Conservation (phyloP, 306 rosid genomes). For the Hippophae tibetana region DNA sequence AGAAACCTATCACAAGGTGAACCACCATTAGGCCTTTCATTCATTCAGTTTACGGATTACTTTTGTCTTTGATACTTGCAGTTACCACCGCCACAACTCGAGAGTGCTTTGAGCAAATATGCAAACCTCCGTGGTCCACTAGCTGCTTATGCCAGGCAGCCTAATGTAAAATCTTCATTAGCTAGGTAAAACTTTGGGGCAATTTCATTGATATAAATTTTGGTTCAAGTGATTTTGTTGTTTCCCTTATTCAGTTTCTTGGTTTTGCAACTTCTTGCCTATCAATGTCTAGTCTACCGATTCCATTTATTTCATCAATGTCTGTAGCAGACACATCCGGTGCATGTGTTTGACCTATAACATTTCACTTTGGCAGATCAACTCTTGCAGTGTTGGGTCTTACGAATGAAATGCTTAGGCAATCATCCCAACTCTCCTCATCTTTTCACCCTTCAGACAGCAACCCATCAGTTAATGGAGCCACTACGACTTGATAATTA, state of each 20-base stretch:
- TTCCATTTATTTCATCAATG: too few species aligned
- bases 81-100: conserved; percentile 88
- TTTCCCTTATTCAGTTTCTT: too few species aligned
- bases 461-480: conserved; percentile 59
- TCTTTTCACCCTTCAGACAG: conserved; percentile 48
- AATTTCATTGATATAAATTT: background rate
- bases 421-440: conserved; percentile 39
- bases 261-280: background rate
- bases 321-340: too few species aligned
- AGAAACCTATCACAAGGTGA: background rate
- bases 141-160: conserved; percentile 74
- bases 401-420: conserved; percentile 44
- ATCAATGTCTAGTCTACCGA: too few species aligned
- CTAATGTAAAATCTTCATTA: conserved; percentile 58
- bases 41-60: conserved; percentile 4
- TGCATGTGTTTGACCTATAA: background rate
- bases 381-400: conserved; percentile 67
- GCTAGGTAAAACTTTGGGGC: conserved; percentile 40
- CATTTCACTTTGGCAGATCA: conserved; percentile 39
- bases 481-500: conserved; percentile 42
- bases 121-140: conserved; percentile 61
- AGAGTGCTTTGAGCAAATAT: conserved; percentile 75
- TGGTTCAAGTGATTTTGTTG: background rate
- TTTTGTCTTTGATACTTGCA: conserved; percentile 27
- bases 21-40: background rate